Base-by-base conservation (phyloP, 1,284 basidiomycete genomes). In the Vanrija pseudolonga region DNA sequence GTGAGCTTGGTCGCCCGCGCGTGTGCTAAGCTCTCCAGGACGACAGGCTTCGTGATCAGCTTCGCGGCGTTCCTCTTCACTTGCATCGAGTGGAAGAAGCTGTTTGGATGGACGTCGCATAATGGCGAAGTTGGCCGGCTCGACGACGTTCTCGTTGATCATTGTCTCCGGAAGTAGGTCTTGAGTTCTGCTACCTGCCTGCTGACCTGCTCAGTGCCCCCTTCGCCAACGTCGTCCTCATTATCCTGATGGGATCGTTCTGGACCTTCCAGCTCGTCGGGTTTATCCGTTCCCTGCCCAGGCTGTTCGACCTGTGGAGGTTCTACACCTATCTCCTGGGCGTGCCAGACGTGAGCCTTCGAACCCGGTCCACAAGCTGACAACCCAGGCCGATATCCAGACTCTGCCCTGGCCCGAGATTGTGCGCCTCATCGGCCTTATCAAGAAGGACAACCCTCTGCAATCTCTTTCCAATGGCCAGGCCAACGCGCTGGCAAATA, bases 361-460 rank as follows among this genome's bases (percentile, higher is more conserved):
- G n/a, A 9, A 1, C 6, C 6, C n/a, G 5, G 8, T 6, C n/a
- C n/a, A n/a, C n/a, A n/a, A 44, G 28, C 46, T 54, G 45, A 51
- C 49, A 14, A n/a, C 3, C 81, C 86, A 97, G 92, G 88, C 85
- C 55, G 95, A 99, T 73, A 93, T 99, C 45, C 91, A 93, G 77
- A 97, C 95, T 0, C 91, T 98, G 42, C 88, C 94, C 0, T 99
- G 95, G 95, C 86, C 90, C 5, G 89, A 93, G 71, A 84, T 98
- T 48, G 95, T 98, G 46, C 83, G 88, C 18, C 85, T 93, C 36
- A 89, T 99, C 61, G 85, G 84, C 40, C 80, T 85, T 11, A 92
- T 95, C 56, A 84, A 90, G n/a, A 87, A 94, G 71, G 86, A 90
- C 59, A 95, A 94, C 68, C 89, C 89, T 6, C 79, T 90, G 36